A percentile compares a stretch with the other conserved stretches of the same genome.
Conservation (phyloP, 2,329 filamentous ascomycete genomes). For the Aureobasidium lini region DNA sequence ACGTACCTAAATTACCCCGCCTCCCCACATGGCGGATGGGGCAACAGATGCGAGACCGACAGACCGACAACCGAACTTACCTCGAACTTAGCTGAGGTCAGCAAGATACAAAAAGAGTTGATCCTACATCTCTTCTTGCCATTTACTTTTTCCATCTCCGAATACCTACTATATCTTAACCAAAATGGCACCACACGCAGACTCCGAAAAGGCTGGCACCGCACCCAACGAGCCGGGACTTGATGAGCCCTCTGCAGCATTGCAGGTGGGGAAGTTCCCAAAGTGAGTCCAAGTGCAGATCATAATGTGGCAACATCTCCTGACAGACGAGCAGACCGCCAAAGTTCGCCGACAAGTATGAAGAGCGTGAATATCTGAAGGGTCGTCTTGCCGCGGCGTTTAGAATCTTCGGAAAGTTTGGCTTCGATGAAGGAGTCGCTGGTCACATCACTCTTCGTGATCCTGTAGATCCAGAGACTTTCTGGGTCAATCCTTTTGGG, state of each 20-base stretch:
- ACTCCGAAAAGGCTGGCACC: conserved; percentile 8
- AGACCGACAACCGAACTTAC: conserved; percentile 2
- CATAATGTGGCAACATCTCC: neutral
- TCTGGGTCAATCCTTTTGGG: conserved; percentile 33
- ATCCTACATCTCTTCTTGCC: neutral
- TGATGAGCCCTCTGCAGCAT: conserved; percentile 9
- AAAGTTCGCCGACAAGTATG: conserved; percentile 30
- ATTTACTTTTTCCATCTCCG: neutral
- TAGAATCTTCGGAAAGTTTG: conserved; percentile 33
- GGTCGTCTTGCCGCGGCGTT: conserved; percentile 40
- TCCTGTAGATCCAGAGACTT: conserved; percentile 30
- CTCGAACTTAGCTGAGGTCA: neutral
- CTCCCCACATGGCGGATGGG: neutral
- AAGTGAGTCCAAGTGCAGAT: neutral
- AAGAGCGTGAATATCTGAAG: conserved; percentile 35
- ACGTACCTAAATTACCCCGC: conserved; percentile 5
- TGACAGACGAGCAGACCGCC: conserved; percentile 14
- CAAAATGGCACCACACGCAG: conserved; percentile 17
- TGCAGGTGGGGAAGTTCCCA: conserved; percentile 15
- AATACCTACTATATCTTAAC: neutral
- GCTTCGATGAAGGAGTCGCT: conserved; percentile 27
- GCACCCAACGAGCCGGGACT: conserved; percentile 17
- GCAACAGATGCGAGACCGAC: conserved; percentile 14
- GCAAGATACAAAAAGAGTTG: neutral
- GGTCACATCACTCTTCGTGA: conserved; percentile 38